These are phyloP conservation scores for Chlorella sp. DNA, from an alignment of 139 green algal genomes.

Conservation along the genomic window DNA sequence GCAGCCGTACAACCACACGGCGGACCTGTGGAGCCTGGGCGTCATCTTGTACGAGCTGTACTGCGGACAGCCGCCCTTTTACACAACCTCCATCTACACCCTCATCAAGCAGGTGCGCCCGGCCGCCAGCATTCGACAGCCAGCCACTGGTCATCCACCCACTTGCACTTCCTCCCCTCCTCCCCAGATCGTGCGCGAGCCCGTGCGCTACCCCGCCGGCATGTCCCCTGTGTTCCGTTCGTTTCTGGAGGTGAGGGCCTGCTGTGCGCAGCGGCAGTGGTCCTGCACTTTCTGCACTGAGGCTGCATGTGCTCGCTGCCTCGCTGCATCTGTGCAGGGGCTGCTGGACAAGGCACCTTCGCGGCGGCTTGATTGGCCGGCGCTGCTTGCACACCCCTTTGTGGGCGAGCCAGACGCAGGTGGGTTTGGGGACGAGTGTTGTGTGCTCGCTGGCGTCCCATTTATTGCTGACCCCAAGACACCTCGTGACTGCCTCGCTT, in stretches of 20 bases:
- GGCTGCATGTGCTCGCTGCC: neutral
- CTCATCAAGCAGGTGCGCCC: slow-evolving; percentile 88
- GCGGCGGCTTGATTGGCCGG: slow-evolving; percentile 88
- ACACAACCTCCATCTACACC: slow-evolving; percentile 98
- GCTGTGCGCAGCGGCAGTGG: too few species aligned
- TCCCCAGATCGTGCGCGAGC: slow-evolving; percentile 87
- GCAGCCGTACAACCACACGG: slow-evolving; percentile 93
- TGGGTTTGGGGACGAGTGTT: too few species aligned
- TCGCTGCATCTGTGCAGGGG: slow-evolving; percentile 48
- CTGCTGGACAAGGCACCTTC: slow-evolving; percentile 93
- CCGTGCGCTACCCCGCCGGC: slow-evolving; percentile 85
- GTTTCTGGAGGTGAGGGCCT: slow-evolving; percentile 87
- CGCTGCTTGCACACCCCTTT: slow-evolving; percentile 94
- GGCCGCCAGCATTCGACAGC: neutral
- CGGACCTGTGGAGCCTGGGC: slow-evolving; percentile 97
- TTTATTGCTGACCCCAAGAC: too few species aligned
- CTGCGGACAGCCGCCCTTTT: slow-evolving; percentile 96
- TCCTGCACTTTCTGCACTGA: too few species aligned
- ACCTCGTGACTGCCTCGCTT: too few species aligned
- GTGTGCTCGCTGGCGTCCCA: too few species aligned
- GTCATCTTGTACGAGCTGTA: slow-evolving; percentile 99
- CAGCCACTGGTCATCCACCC: too few species aligned
- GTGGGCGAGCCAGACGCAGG: slow-evolving; percentile 68
- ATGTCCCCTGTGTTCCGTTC: slow-evolving; percentile 89
- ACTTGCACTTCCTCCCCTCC: too few species aligned